Base-by-base conservation (phyloP, 1,284 basidiomycete species). In the Melanopsichium pennsylvanicum region DNA sequence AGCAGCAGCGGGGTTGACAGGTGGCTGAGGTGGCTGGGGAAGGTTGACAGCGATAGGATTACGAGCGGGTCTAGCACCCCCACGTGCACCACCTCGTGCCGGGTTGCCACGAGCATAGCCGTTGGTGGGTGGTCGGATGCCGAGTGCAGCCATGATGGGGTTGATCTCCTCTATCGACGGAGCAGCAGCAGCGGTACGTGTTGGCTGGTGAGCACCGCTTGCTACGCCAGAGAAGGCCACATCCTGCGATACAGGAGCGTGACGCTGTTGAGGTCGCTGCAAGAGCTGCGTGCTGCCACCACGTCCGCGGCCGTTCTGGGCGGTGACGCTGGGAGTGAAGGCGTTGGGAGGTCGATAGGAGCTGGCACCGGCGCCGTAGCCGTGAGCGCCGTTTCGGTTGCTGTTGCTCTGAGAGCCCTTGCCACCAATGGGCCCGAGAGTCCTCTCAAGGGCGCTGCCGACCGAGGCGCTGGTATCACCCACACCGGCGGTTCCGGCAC, bases 181-280 rank as follows among this genome's bases (percentile, higher is more conserved):
- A 4, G 60, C 43, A 10, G 50, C 35, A 10, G 49, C 49, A 9
- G 58, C 59, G 29, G 51, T 41, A 7, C 39, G 38, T 6, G 60
- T 58, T 3, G 70, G 70, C 46, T 45, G 54, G 40, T 69, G 66
- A 16, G 48, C 25, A 26, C 70, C 70, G 44, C 66, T 62, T 2
- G 70, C 62, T 2, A 73, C 67, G 26, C 62, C 57, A 5, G 70
- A 70, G 46, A 73, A 73, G 37, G 61, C 61, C 4, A 73, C 50
- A 27, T 69, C 68, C 8, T 57, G 37, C 26, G 49, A 60, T 13
- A 70, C 68, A n/a, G 52, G 26, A 8, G 62, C 64, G 36, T 61
- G 54, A 13, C 44, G 52, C 45, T 61, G 64, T 26, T 52, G 57
- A 35, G 52, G 64, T 29, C 58, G 44, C 46, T 68, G 64, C 54